phyloP scores from a whole-genome alignment of 2,329 filamentous ascomycete species.

The Cladosporium sp. region DNA sequence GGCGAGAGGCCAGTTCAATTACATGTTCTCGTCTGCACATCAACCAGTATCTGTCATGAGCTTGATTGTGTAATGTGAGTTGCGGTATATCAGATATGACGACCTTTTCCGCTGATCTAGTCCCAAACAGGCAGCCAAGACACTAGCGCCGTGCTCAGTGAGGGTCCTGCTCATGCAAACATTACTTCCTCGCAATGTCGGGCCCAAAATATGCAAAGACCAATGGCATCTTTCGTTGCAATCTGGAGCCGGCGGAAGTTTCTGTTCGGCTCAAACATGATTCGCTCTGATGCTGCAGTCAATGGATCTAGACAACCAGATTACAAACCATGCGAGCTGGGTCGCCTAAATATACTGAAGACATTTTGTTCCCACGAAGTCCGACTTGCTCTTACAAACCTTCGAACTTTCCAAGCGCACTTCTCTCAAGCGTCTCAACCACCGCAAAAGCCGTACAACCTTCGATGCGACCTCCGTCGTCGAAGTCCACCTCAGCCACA shows the following conservation, averaged over 20 bases:
- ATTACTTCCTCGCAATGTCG: background rate
- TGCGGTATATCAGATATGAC: too few species aligned
- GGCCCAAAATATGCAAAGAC: background rate
- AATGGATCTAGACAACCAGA: too few species aligned
- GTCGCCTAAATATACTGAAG: background rate
- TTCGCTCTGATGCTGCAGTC: background rate
- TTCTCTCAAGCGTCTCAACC: background rate
- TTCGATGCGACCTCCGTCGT: background rate
- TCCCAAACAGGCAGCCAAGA: constrained; percentile 22
- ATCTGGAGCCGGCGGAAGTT: background rate
- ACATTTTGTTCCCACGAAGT: background rate
- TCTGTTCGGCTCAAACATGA: background rate
- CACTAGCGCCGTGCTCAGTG: background rate
- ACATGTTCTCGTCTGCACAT: too few species aligned
- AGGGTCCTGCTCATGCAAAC: background rate
- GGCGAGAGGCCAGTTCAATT: too few species aligned
- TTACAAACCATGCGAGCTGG: too few species aligned
- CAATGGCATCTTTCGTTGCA: background rate
- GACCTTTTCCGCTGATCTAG: background rate
- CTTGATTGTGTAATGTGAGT: too few species aligned
- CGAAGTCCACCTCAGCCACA: background rate
- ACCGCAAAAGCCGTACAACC: background rate
- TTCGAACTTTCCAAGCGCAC: background rate
- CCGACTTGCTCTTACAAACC: too few species aligned
- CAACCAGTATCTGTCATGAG: too few species aligned